phyloP scores from a whole-genome alignment of 140 eudicot genomes.

The Stevia rebaudiana region DNA sequence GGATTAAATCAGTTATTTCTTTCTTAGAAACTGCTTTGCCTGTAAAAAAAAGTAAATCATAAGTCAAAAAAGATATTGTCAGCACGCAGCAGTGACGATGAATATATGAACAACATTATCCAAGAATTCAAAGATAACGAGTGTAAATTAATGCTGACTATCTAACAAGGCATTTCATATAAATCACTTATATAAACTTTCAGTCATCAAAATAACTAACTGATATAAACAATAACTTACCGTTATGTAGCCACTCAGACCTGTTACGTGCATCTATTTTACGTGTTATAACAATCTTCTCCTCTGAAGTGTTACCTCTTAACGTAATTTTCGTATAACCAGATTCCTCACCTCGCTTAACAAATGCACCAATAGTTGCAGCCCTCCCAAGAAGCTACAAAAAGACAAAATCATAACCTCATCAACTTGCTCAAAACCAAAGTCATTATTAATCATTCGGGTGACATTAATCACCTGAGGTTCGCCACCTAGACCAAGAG shows the following conservation, averaged over 20 bases:
- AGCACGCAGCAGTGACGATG: not conserved
- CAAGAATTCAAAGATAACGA: not conserved
- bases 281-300: slow-evolving; percentile 52
- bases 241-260: slow-evolving; percentile 89
- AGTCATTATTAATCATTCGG: not conserved
- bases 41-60: slow-evolving; percentile 28
- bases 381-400: slow-evolving; percentile 92
- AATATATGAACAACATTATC: slow-evolving; percentile 5
- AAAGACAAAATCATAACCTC: slow-evolving; percentile 10
- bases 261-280: slow-evolving; percentile 74
- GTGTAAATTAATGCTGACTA: not conserved
- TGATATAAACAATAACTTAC: slow-evolving; percentile 34
- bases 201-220: not conserved
- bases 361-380: slow-evolving; percentile 80
- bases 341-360: slow-evolving; percentile 88
- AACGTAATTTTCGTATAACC: slow-evolving; percentile 66
- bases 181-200: not conserved
- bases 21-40: slow-evolving; percentile 64
- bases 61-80: not conserved
- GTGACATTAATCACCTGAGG: slow-evolving; percentile 59
- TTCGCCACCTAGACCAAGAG: slow-evolving; percentile 97
- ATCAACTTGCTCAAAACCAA: not conserved
- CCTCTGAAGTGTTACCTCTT: slow-evolving; percentile 60
- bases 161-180: not conserved
- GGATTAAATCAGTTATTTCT: slow-evolving; percentile 59